These are phyloP conservation scores for Pyricularia sp. DNA, from an alignment of 2,329 filamentous ascomycete genomes.

Conservation along the genomic window DNA sequence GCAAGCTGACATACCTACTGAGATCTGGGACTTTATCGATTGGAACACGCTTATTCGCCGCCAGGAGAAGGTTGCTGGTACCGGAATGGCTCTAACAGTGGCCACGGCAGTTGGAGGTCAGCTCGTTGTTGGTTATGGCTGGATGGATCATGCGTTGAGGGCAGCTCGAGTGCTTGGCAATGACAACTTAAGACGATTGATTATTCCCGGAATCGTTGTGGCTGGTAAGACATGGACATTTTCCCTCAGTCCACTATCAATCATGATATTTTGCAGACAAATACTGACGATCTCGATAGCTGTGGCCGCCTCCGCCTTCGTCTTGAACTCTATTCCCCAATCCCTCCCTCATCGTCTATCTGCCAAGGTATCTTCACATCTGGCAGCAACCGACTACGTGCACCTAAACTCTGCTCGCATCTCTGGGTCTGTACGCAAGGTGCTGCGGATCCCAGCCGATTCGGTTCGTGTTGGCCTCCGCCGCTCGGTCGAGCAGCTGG, in stretches of 20 bases:
- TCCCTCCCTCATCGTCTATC: slow-evolving; percentile 79
- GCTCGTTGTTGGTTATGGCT: slow-evolving; percentile 70
- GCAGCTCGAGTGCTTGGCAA: slow-evolving; percentile 69
- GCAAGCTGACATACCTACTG: slow-evolving; percentile 76
- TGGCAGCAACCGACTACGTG: slow-evolving; percentile 78
- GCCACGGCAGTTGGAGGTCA: slow-evolving; percentile 74
- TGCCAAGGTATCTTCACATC: slow-evolving; percentile 68
- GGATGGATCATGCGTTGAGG: slow-evolving; percentile 77
- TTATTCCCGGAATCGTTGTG: slow-evolving; percentile 67
- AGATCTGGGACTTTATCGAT: slow-evolving; percentile 90
- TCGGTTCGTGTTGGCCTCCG: slow-evolving; percentile 75
- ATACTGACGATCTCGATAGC: slow-evolving; percentile 31
- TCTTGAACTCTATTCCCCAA: slow-evolving; percentile 75
- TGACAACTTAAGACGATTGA: slow-evolving; percentile 65
- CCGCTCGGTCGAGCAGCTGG: slow-evolving; percentile 73
- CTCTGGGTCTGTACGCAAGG: slow-evolving; percentile 71
- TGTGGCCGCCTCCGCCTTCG: slow-evolving; percentile 62
- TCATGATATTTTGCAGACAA: background rate
- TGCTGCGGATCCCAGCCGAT: slow-evolving; percentile 76
- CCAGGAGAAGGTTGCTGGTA: slow-evolving; percentile 90
- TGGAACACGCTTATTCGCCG: slow-evolving; percentile 67
- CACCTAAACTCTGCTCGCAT: slow-evolving; percentile 81
- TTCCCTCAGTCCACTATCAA: background rate
- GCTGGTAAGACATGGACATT: slow-evolving; percentile 50
- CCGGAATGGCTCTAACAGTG: slow-evolving; percentile 86